These are phyloP conservation scores for Nephelium lappaceum DNA, from an alignment of 345 rosid genomes.

Conservation along the genomic window DNA sequence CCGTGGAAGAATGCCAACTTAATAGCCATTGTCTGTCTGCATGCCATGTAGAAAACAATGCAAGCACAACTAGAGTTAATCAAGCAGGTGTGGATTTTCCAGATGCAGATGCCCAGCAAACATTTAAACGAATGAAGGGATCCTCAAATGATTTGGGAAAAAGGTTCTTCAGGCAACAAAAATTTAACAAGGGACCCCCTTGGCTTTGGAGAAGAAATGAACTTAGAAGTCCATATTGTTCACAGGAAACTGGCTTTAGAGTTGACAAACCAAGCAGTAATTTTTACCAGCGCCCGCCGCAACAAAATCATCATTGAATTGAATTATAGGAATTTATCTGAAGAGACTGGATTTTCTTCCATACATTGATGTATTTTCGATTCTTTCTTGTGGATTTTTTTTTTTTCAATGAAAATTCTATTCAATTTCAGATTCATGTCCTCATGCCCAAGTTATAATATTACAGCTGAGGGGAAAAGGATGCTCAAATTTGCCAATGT, in stretches of 20 bases:
- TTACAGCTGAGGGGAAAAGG: conserved; percentile 14
- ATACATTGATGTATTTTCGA: conserved; percentile 47
- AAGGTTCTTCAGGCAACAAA: conserved; percentile 83
- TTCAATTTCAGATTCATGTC: conserved; percentile 30
- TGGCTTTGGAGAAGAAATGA: conserved; percentile 59
- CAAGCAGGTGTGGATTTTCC: conserved; percentile 37
- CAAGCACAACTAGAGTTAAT: conserved; percentile 33
- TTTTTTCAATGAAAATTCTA: conserved; percentile 29
- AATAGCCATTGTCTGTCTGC: conserved; percentile 20
- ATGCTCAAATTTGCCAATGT: conserved; percentile 4
- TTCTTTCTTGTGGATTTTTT: conserved; percentile 46
- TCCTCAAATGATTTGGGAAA: conserved; percentile 62
- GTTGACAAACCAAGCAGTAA: conserved; percentile 45
- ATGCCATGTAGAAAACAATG: conserved; percentile 33
- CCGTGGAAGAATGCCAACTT: conserved; percentile 20
- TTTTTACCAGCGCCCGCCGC: conserved; percentile 41
- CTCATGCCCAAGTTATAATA: conserved; percentile 6
- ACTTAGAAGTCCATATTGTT: conserved; percentile 34
- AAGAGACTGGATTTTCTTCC: conserved; percentile 39
- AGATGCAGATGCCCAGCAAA: conserved; percentile 34
- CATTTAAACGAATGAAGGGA: conserved; percentile 52
- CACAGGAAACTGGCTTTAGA: conserved; percentile 45
- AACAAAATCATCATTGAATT: conserved; percentile 47
- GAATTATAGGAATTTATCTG: conserved; percentile 40
- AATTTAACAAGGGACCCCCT: conserved; percentile 52